Base-by-base conservation (phyloP, 2,329 filamentous ascomycete species). In the Trichophyton verrucosum region DNA sequence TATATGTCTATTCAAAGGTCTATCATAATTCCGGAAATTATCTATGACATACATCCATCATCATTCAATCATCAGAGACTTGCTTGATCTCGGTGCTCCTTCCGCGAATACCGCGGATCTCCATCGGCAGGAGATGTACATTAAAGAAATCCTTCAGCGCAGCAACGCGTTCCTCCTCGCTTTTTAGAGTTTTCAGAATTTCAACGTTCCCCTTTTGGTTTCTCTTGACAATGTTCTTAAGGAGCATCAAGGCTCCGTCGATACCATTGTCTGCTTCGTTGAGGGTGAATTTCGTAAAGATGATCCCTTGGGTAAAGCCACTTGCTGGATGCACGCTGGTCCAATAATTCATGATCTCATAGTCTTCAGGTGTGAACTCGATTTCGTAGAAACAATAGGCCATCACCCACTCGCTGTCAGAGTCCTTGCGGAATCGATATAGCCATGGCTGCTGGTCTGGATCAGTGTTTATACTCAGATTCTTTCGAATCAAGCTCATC, bases 351-450 rank as follows among this genome's bases (percentile, higher is more conserved):
- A 86, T 77, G 4, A 85, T 74, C 40, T 77, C 78, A 66, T 83
- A 88, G 70, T 88, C 86, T 49, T 75, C 71, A 3, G 78, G 79
- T 38, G 82, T 69, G 70, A 86, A 88, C 70, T 88, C 85, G 15
- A 80, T 75, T 63, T 87, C 82, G 1, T 80, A 79, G 70, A 90
- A 91, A 63, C 79, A 82, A 70, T 88, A 89, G 56, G 78, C 80
- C 1, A 81, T 75, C 22, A 78, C 75, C 82, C 86, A 91, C 1
- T 76, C 74, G 55, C 72, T 74, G 0, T 78, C 72, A 0, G 68
- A 49, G 3, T 72, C 71, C 63, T 81, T 78, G 30, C 81, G 78
- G 64, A 82, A 81, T 70, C 87, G 80, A 67, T 85, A 86, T 61
- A 87, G 78, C 85, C 85, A 88, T 61, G 81, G 70, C 62, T 78